Evolutionary conservation across 306 rosid genomes (phyloP).

Genomic region (Prunus armeniaca): DNA sequence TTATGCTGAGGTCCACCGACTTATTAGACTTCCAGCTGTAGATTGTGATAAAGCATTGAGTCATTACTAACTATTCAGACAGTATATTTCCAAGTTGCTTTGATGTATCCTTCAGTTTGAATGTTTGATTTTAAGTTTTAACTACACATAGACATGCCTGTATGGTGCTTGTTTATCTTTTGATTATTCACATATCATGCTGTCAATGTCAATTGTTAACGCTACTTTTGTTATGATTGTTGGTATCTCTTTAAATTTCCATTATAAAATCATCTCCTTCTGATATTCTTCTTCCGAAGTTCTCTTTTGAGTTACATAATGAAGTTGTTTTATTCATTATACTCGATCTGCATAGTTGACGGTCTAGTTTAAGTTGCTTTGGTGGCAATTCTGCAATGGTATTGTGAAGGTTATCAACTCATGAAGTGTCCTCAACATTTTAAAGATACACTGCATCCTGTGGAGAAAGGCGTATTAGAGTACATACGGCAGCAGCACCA

Average conservation of each 20-base stretch:
- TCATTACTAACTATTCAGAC: conserved; percentile 83
- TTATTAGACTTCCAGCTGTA: conserved; percentile 93
- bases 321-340: not conserved
- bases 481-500: conserved; percentile 93
- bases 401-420: conserved; percentile 17
- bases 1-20: conserved; percentile 96
- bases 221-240: not conserved
- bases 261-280: not conserved
- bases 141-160: not conserved
- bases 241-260: not conserved
- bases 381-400: conserved; percentile 5
- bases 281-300: not conserved
- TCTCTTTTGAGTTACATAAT: not conserved
- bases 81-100: conserved; percentile 95
- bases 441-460: conserved; percentile 95
- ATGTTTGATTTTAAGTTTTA: not conserved
- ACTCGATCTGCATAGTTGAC: not conserved
- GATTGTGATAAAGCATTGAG: conserved; percentile 99
- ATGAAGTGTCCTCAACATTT: conserved; percentile 48
- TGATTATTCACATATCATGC: not conserved
- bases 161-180: conserved; percentile 4
- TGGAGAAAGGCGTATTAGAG: conserved; percentile 96
- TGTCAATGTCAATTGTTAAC: not conserved
- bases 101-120: conserved; percentile 78
- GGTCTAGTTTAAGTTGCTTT: conserved; percentile 9